phyloP scores from a whole-genome alignment of 257 asterid species.

The Linaria vulgaris region DNA sequence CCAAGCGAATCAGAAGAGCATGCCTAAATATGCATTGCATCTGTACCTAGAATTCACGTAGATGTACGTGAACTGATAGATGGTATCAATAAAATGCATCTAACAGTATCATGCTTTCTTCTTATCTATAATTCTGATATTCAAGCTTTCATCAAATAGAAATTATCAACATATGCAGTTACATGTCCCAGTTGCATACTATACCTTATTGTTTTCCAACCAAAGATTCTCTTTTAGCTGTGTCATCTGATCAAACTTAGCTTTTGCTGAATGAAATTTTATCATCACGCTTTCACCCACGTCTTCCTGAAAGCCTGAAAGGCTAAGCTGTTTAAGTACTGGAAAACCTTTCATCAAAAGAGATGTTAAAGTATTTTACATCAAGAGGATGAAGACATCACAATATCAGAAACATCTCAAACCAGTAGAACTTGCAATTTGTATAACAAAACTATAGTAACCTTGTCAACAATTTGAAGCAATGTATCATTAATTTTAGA shows the following conservation, averaged over 20 bases:
- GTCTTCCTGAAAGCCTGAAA: slow-evolving; percentile 44
- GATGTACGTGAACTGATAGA: not conserved
- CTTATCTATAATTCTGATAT: not conserved
- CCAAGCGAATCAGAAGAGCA: slow-evolving; percentile 6
- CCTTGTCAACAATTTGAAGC: slow-evolving; percentile 4
- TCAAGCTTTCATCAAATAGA: slow-evolving; percentile 14
- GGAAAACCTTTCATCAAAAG: slow-evolving; percentile 18
- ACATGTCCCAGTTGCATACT: slow-evolving; percentile 28
- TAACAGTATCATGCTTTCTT: slow-evolving; percentile 10
- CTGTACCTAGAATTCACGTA: slow-evolving; percentile 10
- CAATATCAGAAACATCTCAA: slow-evolving; percentile 12
- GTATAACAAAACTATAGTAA: not conserved
- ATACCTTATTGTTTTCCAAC: slow-evolving; percentile 57
- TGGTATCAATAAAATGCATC: not conserved
- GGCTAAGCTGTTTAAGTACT: slow-evolving; percentile 21
- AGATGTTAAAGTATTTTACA: slow-evolving; percentile 12
- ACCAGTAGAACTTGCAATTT: slow-evolving; percentile 7
- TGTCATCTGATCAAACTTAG: slow-evolving; percentile 51
- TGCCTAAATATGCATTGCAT: slow-evolving; percentile 9
- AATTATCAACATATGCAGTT: slow-evolving; percentile 15
- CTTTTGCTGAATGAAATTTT: slow-evolving; percentile 51
- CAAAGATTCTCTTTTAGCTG: slow-evolving; percentile 47
- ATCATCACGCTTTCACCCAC: slow-evolving; percentile 31
- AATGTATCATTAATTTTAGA: not conserved
- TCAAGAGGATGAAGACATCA: slow-evolving; percentile 9